Conservation (phyloP, 352 stramenopile genomes). For the Globisporangium parvum region DNA sequence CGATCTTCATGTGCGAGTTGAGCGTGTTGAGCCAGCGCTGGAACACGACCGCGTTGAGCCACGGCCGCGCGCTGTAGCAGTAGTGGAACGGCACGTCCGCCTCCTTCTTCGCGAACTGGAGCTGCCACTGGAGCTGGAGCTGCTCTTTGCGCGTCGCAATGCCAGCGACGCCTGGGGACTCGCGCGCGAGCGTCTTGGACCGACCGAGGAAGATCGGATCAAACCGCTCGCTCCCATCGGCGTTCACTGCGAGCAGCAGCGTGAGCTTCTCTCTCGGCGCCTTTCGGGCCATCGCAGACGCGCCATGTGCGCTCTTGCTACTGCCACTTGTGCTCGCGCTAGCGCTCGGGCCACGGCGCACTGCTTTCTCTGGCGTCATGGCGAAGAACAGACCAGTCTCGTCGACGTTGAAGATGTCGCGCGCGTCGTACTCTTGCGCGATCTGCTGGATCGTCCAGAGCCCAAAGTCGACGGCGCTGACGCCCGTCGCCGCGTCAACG, state of each 20-base stretch:
- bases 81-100: conserved; percentile 17
- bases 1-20: conserved; percentile 23
- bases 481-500: no score
- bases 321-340: not conserved
- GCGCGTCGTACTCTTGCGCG: conserved; percentile 7
- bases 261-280: conserved; percentile 7
- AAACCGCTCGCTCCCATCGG: conserved; percentile 19
- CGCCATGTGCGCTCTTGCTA: not conserved
- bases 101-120: not conserved
- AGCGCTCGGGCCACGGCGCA: not conserved
- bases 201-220: conserved; percentile 21
- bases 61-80: conserved; percentile 19
- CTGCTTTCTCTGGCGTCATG: conserved; percentile 6
- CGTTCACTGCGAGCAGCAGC: conserved; percentile 21
- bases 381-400: conserved; percentile 10
- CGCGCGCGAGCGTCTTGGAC: conserved; percentile 3
- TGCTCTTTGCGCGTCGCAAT: not conserved
- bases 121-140: not conserved
- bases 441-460: conserved; percentile 7
- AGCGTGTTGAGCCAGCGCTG: conserved; percentile 23
- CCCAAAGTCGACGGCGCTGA: not conserved
- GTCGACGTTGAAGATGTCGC: conserved; percentile 9
- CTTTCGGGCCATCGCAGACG: not conserved
- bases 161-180: not conserved
- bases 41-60: conserved; percentile 27